Conservation (phyloP, 306 rosid genomes). For the Medicago arabica region DNA sequence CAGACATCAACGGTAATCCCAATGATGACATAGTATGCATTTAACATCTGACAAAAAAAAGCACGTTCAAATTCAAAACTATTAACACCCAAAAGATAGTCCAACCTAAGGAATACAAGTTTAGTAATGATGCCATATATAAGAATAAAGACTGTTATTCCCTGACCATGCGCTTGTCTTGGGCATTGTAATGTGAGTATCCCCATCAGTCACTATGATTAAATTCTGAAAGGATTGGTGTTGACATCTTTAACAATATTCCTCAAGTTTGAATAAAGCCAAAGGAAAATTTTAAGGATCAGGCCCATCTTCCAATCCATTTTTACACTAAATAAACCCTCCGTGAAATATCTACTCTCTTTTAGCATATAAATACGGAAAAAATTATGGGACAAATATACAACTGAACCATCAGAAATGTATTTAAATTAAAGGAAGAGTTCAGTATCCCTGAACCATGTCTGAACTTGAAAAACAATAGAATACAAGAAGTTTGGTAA, state of each 20-base stretch:
- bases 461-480: constrained; percentile 36
- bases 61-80: constrained; percentile 12
- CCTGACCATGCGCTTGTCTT: not conserved
- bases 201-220: constrained; percentile 1
- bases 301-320: constrained; percentile 23
- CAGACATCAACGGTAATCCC: constrained; percentile 1
- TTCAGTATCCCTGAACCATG: constrained; percentile 3
- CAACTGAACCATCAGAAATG: constrained; percentile 10
- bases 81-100: not conserved
- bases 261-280: constrained; percentile 25
- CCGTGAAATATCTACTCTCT: not conserved
- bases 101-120: not conserved
- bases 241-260: constrained; percentile 7
- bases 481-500: constrained; percentile 30
- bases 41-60: constrained; percentile 25
- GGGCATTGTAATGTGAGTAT: not conserved
- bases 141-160: not conserved
- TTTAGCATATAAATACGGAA: constrained; percentile 13
- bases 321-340: constrained; percentile 5
- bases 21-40: not conserved
- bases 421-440: constrained; percentile 2
- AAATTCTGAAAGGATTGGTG: constrained; percentile 11
- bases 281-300: constrained; percentile 19
- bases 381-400: constrained; percentile 26
- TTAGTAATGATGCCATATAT: constrained; percentile 1